Percentiles rank a stretch among this genome's conserved stretches.
phyloP scores from a whole-genome alignment of 305 asterid species.

The Coffea humblotiana region DNA sequence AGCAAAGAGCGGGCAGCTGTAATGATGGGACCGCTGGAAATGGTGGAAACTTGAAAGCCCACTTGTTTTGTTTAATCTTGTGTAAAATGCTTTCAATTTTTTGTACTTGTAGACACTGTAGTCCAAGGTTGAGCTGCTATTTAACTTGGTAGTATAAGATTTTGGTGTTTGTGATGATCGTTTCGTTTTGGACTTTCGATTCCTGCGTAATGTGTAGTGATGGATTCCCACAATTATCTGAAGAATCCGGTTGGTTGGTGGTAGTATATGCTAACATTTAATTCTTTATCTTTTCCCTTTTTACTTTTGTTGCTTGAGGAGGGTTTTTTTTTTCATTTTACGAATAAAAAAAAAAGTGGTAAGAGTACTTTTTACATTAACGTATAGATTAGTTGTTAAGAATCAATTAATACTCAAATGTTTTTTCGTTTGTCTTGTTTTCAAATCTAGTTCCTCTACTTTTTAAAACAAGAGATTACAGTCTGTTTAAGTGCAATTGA shows the following conservation, averaged over 20 bases:
- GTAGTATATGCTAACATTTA: neutral
- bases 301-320: neutral
- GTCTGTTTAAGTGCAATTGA: neutral
- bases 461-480: neutral
- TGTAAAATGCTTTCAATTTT: neutral
- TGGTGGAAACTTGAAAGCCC: constrained; percentile 29
- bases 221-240: neutral
- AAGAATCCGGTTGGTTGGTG: neutral
- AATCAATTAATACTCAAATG: no score
- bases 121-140: neutral
- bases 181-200: neutral
- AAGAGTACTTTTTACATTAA: no score
- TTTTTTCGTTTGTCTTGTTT: neutral
- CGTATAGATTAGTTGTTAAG: no score
- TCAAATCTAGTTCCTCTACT: neutral
- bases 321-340: no score
- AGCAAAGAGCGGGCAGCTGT: constrained; percentile 36
- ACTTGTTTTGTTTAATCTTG: constrained; percentile 17
- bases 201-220: neutral
- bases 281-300: neutral
- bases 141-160: neutral
- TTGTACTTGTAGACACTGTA: neutral
- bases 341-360: no score
- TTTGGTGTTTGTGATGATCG: constrained; percentile 12
- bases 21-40: constrained; percentile 34